Base-by-base conservation (phyloP, 305 asterid species). In the Andrographis paniculata region DNA sequence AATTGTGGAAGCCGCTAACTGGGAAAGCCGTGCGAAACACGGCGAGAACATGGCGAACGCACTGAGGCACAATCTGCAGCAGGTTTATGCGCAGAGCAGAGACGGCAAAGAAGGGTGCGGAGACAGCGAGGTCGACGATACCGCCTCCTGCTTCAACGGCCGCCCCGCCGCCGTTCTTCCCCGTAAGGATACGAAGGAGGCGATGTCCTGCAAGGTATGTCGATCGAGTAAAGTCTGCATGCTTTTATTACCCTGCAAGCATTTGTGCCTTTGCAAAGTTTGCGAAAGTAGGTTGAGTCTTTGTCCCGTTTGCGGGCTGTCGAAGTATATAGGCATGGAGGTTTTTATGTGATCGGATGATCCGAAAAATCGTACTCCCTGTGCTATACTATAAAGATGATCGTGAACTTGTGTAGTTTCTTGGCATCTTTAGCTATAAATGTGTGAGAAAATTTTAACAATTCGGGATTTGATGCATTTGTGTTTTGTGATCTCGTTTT, bases 41-140 rank as follows among this genome's bases (percentile, higher is more conserved):
- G 77, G 72, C 6, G 95, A 89, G 61, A 82, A 59, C 72, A 66
- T 80, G 79, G 76, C 86, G 54, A 86, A 65, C 76, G 68, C 73
- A 8, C 88, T 91, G 10, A 78, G 78, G 69, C 55, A 63, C 14
- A 91, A 74, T 55, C 78, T 91, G 12, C 89, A 80, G 48, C 92
- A 78, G 61, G 84, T 73, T 41, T 78, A 79, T 43, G 93, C 88
- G 1, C 92, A 71, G 28, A 70, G 87, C 68, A 52, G 82, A 65
- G 95, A 91, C 45, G 78, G 94, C 57, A 86, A 80, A 70, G 99
- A 91, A 77, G 99, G 99, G 39, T 83, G 95, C 56, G 99, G 99
- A 20, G 99, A 91, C 51, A 91, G 95, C 16, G 99, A 91, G 76
- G 74, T 86, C 8, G 84, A 80, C 18, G 96, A 91, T 49, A 78